Evolutionary conservation across 768 basidiomycete species (phyloP), one percentile per base, ranked within the genome.

Genomic region (Boletus rufocinnamomeus): DNA sequence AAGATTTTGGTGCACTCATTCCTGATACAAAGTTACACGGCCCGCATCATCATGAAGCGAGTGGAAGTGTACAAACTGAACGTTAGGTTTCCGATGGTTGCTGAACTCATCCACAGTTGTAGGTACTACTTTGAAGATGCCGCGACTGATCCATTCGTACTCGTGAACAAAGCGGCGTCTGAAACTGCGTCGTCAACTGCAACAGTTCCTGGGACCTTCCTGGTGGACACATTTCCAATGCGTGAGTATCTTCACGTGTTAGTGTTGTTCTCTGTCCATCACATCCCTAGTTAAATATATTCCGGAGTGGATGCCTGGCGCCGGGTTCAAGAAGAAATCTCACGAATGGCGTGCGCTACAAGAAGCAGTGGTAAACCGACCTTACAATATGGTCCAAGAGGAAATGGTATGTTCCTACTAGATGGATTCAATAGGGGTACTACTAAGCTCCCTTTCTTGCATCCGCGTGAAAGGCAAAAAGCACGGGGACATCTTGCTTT

Each of bases 31-130:
- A 55, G 54, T 38, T 55, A 55, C 19, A 55, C 54, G 13, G 54
- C 54, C 13, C 54, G 54, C 46, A 55, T 55, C 27, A 55, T 55
- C 37, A 55, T 55, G 54, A 55, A 55, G 16, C 54, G 54, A 49
- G 54, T 55, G 54, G 49, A 19, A 46, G 38, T n/a, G 46, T 49
- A 14, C 3, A 21, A 30, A 7, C 21, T 25, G n/a, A 23, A 30
- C 14, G 16, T 6, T 9, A 14, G 10, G 46, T 30, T 30, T 14
- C 3, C 4, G 11, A 40, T 30, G 28, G 14, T 30, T 11, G 1
- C 21, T 49, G 28, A 55, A 5, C 28, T n/a, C 3, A 2, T 30
- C 10, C 7, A 40, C 28, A 55, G 54, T 30, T 55, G 49, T 23
- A 46, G 54, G 37, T 49, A 55, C 28, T 37, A 55, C 46, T 23